A percentile compares a stretch with the other conserved stretches of the same genome.
phyloP scores from a whole-genome alignment of 768 basidiomycete species.

The Lanmaoa rubissima region DNA sequence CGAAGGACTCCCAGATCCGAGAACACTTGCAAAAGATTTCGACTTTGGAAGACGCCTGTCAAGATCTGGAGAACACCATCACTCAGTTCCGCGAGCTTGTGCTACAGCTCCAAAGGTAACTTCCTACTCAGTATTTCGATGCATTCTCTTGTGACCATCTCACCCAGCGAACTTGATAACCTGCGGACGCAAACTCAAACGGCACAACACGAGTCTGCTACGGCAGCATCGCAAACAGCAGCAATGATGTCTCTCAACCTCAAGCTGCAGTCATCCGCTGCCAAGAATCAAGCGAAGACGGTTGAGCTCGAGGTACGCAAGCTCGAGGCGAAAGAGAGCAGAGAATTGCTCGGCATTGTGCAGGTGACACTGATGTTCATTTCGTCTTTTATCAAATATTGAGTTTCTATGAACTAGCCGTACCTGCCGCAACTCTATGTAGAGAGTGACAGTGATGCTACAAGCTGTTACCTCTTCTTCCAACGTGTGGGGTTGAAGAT shows the following conservation, averaged over 20 bases:
- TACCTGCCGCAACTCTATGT: constrained; percentile 91
- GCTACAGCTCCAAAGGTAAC: constrained; percentile 72
- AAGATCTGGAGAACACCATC: constrained; percentile 87
- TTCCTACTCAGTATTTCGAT: not conserved
- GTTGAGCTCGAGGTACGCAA: constrained; percentile 88
- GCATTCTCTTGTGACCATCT: constrained; percentile 10
- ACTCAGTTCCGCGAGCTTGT: constrained; percentile 92
- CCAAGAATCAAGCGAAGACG: constrained; percentile 85
- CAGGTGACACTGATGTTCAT: constrained; percentile 48
- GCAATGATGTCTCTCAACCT: constrained; percentile 94
- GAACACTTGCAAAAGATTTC: constrained; percentile 66
- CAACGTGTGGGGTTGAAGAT: constrained; percentile 83
- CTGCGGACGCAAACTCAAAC: constrained; percentile 84
- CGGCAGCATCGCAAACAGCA: constrained; percentile 84
- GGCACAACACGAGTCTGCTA: constrained; percentile 78
- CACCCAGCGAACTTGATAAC: constrained; percentile 75
- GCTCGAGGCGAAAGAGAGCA: constrained; percentile 80
- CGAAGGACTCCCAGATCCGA: constrained; percentile 66
- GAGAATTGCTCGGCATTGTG: constrained; percentile 77
- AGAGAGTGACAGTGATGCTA: constrained; percentile 86
- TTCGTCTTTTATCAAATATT: not conserved
- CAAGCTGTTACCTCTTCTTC: constrained; percentile 91
- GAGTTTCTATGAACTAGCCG: constrained; percentile 46
- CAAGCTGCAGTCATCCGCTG: constrained; percentile 87
- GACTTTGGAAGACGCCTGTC: constrained; percentile 70